A percentile compares a stretch with the other conserved stretches of the same genome.
Evolutionary conservation across 2,329 filamentous ascomycete genomes (phyloP).

Genomic region (Tolypocladium amazonense): DNA sequence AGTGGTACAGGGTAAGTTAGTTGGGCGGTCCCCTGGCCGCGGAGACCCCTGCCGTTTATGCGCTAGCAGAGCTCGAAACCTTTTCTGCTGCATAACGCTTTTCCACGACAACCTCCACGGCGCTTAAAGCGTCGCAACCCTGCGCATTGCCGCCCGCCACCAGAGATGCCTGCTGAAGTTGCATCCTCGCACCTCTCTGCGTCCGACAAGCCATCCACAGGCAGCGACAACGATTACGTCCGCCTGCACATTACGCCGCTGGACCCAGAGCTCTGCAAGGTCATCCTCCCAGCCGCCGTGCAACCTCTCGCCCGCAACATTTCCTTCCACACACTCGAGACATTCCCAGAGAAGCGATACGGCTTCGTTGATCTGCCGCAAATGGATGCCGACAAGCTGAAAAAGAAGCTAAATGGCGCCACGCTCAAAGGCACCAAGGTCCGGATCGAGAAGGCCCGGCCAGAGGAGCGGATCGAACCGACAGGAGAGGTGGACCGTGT

Average conservation of each 20-base stretch:
- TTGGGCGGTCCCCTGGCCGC: no score
- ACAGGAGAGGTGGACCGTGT: constrained; percentile 19
- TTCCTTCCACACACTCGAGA: constrained; percentile 78
- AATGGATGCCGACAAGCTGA: constrained; percentile 80
- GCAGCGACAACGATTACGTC: constrained; percentile 15
- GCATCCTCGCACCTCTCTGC: constrained; percentile 1
- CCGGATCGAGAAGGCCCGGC: constrained; percentile 69
- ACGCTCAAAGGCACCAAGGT: constrained; percentile 80
- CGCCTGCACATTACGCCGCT: constrained; percentile 80
- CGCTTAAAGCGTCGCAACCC: neutral
- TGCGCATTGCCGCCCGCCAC: neutral
- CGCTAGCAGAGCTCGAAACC: neutral
- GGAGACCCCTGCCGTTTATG: neutral
- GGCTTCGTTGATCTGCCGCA: constrained; percentile 78
- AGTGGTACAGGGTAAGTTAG: neutral
- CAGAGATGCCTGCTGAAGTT: constrained; percentile 14
- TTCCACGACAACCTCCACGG: neutral
- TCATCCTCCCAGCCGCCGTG: constrained; percentile 59
- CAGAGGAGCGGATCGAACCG: constrained; percentile 31
- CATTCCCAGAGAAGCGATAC: constrained; percentile 84
- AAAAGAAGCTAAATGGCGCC: constrained; percentile 80
- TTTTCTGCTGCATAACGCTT: neutral
- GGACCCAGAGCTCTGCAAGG: constrained; percentile 59
- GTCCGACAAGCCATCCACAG: constrained; percentile 3
- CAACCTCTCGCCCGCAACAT: constrained; percentile 62